phyloP scores from a whole-genome alignment of 257 asterid species.

The Petrea volubilis region DNA sequence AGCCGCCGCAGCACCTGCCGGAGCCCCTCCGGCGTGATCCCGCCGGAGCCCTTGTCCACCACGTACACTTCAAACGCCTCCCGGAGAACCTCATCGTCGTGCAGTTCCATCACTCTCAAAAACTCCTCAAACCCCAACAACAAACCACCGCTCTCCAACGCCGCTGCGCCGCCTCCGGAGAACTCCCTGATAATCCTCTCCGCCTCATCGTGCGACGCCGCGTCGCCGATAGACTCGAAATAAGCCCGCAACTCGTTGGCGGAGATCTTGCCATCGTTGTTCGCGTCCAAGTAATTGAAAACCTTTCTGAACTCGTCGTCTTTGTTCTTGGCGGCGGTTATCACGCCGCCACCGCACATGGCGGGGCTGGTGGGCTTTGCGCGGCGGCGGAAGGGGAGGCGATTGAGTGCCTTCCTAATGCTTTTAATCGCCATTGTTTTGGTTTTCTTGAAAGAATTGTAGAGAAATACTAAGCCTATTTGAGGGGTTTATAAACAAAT shows the following conservation, averaged over 20 bases:
- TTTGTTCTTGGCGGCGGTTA: background rate
- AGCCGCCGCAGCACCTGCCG: constrained; percentile 35
- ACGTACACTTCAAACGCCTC: constrained; percentile 46
- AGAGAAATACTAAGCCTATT: background rate
- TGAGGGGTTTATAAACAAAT: background rate
- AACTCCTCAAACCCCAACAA: constrained; percentile 35
- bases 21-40: constrained; percentile 45
- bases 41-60: constrained; percentile 37
- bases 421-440: constrained; percentile 21
- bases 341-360: background rate
- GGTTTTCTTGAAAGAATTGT: background rate
- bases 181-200: constrained; percentile 31
- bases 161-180: constrained; percentile 24
- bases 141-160: background rate
- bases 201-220: constrained; percentile 32
- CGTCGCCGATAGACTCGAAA: constrained; percentile 36
- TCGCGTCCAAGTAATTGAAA: constrained; percentile 31
- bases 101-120: constrained; percentile 26
- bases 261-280: constrained; percentile 45
- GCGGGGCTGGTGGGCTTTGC: background rate
- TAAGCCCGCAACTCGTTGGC: constrained; percentile 32
- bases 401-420: constrained; percentile 22
- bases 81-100: constrained; percentile 25
- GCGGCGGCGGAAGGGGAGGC: constrained; percentile 17
- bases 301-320: constrained; percentile 29